A percentile compares a stretch with the other conserved stretches of the same genome.
Conservation (phyloP, 495 filamentous ascomycete genomes). For the Trichodelitschia bisporula region DNA sequence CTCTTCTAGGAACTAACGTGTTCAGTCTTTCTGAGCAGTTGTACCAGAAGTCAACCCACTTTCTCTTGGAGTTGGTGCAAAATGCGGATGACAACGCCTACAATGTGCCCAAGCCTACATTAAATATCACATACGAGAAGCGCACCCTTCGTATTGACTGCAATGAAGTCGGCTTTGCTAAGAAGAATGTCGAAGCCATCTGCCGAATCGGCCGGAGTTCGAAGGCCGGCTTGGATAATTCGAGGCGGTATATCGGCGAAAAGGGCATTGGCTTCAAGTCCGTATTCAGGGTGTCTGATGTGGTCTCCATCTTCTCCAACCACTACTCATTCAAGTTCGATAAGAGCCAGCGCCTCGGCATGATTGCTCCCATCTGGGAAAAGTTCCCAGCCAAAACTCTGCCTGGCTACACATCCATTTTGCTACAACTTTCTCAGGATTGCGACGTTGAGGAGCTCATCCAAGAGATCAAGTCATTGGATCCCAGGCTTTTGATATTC, state of each 20-base stretch:
- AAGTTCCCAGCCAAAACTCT: constrained; percentile 1
- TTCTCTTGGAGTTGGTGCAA: constrained; percentile 21
- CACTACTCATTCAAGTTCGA: constrained; percentile 22
- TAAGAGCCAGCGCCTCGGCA: constrained; percentile 11
- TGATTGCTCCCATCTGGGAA: constrained; percentile 9
- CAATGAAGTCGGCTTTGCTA: constrained; percentile 21
- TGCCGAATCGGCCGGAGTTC: constrained; percentile 16
- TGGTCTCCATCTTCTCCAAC: constrained; percentile 23
- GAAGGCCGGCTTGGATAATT: constrained; percentile 15
- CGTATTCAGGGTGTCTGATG: constrained; percentile 23
- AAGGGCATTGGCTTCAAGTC: constrained; percentile 30
- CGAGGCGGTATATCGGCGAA: constrained; percentile 22
- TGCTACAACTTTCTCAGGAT: neutral
- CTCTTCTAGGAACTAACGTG: no score
- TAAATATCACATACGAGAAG: no score
- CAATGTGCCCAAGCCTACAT: no score
- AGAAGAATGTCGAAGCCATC: constrained; percentile 16
- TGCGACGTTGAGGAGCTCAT: constrained; percentile 1
- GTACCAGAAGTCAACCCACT: constrained; percentile 15
- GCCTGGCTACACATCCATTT: neutral
- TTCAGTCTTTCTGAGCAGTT: no score
- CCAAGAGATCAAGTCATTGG: neutral
- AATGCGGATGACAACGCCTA: constrained; percentile 23
- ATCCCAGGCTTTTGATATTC: neutral
- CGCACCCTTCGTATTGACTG: constrained; percentile 14